Base-by-base conservation (phyloP, 768 basidiomycete genomes). In the Tephrocybe sp. region DNA sequence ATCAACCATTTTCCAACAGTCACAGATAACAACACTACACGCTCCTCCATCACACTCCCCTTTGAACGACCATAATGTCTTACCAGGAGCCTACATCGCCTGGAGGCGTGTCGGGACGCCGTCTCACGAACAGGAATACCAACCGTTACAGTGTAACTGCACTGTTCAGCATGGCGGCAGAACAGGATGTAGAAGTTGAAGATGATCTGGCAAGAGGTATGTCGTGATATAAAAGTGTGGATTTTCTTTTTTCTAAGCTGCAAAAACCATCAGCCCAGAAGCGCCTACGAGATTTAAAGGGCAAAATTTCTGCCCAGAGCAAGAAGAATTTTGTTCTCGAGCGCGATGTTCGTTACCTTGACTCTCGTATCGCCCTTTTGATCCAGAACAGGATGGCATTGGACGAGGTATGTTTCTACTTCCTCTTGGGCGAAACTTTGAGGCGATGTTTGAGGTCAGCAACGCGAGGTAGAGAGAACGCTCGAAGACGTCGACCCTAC, bases 261-360 rank as follows among this genome's bases (percentile, higher is more conserved):
- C 46, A 46, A 53, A 48, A 44, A 42, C 31, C 34, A 9, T 37
- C 64, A 93, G 97, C 97, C 42, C 97, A 99, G 75, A 97, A 95
- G 69, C 92, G 95, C 40, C 75, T 99, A 24, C 80, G 97, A 24
- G 97, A 99, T 60, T 79, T 99, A 55, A 99, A 99, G 73, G 82
- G 87, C 22, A 90, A 94, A 64, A 99, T 99, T 52, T 98, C 97
- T 12, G 89, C 93, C 0, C 97, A 98, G 71, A 94, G 92, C 47
- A 99, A 99, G 80, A 98, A 97, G 83, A 99, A 99, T 73, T 99
- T 99, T 61, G 97, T 99, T 33, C 81, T 99, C 10, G 97, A 99
- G 67, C 87, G 97, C 38, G 97, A 99, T 68, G 97, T 99, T 27
- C 88, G 97, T 43, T 99, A 98, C 67, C 84, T 99, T 36, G 97